Percentiles rank a stretch among this genome's conserved stretches.
Conservation (phyloP, 805 yeast species). For the Candida pseudofarinosa region DNA sequence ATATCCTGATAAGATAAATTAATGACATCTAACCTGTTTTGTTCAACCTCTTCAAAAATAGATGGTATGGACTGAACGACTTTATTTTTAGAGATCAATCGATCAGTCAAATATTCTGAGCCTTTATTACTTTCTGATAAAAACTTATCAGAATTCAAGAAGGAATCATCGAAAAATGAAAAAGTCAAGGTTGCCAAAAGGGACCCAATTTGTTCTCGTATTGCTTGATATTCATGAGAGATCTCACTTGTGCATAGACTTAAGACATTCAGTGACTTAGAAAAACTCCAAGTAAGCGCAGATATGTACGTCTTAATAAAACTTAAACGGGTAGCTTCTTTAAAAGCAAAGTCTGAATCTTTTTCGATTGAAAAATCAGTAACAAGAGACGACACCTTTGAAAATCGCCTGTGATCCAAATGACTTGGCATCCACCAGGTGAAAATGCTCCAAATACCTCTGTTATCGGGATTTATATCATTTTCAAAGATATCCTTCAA, state of each 20-base stretch:
- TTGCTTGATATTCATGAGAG: constrained; percentile 68
- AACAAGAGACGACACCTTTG: constrained; percentile 44
- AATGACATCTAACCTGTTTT: constrained; percentile 33
- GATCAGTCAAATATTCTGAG: constrained; percentile 30
- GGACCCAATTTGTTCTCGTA: constrained; percentile 64
- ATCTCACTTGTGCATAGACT: constrained; percentile 45
- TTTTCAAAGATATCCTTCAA: constrained; percentile 44
- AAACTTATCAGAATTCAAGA: constrained; percentile 35
- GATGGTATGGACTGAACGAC: constrained; percentile 35
- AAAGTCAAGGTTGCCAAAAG: constrained; percentile 47
- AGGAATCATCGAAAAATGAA: constrained; percentile 41
- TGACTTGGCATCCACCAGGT: constrained; percentile 70
- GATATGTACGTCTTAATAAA: constrained; percentile 50
- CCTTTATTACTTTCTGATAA: constrained; percentile 30
- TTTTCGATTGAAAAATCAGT: constrained; percentile 44
- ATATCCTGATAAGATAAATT: constrained; percentile 51
- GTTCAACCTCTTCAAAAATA: constrained; percentile 43
- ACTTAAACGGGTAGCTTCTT: constrained; percentile 56
- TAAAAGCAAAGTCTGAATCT: constrained; percentile 58
- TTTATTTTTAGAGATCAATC: constrained; percentile 14
- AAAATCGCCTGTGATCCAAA: constrained; percentile 64
- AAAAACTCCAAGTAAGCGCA: constrained; percentile 52
- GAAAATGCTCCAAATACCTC: constrained; percentile 70
- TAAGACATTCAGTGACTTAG: constrained; percentile 40
- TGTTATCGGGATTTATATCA: constrained; percentile 70